Evolutionary conservation across 2,329 filamentous ascomycete genomes (phyloP).

Genomic region (Trichoderma sp.): DNA sequence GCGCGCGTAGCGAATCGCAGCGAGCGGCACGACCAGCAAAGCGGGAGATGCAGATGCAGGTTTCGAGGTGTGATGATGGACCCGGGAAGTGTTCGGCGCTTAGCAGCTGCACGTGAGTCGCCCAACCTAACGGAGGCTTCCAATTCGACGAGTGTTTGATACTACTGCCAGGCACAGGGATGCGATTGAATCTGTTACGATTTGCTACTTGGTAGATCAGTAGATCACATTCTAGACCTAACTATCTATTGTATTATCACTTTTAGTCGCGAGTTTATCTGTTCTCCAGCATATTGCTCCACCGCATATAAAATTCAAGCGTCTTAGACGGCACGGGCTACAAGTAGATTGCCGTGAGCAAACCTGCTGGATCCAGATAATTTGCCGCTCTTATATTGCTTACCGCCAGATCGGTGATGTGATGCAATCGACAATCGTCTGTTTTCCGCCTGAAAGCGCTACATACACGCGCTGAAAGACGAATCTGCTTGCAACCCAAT

Average conservation of each 20-base stretch:
- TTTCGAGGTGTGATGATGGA: conserved; percentile 20
- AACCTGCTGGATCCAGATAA: not conserved
- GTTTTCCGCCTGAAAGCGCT: not conserved
- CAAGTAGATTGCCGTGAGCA: not conserved
- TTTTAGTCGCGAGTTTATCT: not conserved
- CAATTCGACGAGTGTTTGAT: not conserved
- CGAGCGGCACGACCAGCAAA: not conserved
- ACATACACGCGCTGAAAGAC: not conserved
- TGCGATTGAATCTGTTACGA: not conserved
- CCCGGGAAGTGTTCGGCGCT: conserved; percentile 14
- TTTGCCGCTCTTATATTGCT: not conserved
- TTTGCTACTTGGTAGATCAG: not conserved
- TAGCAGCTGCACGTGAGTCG: conserved; percentile 15
- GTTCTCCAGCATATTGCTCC: not conserved
- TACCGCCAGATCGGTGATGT: not conserved
- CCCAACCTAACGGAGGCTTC: conserved; percentile 9
- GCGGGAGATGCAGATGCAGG: conserved; percentile 14
- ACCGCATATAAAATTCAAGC: not conserved
- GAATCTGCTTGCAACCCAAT: not conserved
- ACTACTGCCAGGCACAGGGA: not conserved
- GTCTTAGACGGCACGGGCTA: not conserved
- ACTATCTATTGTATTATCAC: not conserved
- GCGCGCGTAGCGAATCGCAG: conserved; percentile 17
- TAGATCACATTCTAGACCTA: not conserved
- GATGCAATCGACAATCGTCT: not conserved